A percentile compares a stretch with the other conserved stretches of the same genome.
These are phyloP conservation scores for Alternaria hordeiaustralica DNA, from an alignment of 2,329 filamentous ascomycete species.

Conservation along the genomic window DNA sequence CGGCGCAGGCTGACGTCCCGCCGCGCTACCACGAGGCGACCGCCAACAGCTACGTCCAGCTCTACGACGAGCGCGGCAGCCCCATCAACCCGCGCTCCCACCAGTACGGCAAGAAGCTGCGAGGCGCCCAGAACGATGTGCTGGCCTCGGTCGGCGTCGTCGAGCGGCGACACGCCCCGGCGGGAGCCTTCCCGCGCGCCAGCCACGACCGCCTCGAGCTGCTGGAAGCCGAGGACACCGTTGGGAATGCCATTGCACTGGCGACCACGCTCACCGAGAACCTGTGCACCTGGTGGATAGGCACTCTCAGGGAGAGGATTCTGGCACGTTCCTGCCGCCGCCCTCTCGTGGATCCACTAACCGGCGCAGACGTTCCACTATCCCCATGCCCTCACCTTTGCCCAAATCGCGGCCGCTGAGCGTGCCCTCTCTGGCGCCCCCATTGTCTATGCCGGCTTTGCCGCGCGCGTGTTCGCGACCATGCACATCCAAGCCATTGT, in stretches of 20 bases:
- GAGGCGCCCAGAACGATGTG: conserved; percentile 57
- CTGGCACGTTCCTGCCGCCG: conserved; percentile 18
- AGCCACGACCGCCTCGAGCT: conserved; percentile 36
- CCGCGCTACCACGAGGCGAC: conserved; percentile 28
- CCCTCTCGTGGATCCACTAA: background rate
- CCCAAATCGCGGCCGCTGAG: conserved; percentile 35
- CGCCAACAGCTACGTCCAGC: conserved; percentile 43
- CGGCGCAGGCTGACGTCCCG: conserved; percentile 33
- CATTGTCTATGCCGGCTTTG: conserved; percentile 39
- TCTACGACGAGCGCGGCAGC: conserved; percentile 54
- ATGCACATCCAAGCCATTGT: conserved; percentile 27
- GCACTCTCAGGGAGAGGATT: conserved; percentile 37
- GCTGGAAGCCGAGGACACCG: conserved; percentile 40
- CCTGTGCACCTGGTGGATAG: conserved; percentile 46
- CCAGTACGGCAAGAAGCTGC: conserved; percentile 48
- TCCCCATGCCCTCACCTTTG: conserved; percentile 27
- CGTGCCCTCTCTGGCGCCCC: conserved; percentile 23
- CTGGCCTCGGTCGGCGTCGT: conserved; percentile 57
- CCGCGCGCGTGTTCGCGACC: conserved; percentile 27
- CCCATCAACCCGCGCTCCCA: conserved; percentile 52
- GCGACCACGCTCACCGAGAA: conserved; percentile 33
- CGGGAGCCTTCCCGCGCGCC: conserved; percentile 34
- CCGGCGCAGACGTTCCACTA: conserved; percentile 36
- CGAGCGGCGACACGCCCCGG: conserved; percentile 44
- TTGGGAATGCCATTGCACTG: conserved; percentile 35